A percentile compares a stretch with the other conserved stretches of the same genome.
phyloP scores from a whole-genome alignment of 2,329 filamentous ascomycete genomes.

The Magnaporthiopsis incrustans region DNA sequence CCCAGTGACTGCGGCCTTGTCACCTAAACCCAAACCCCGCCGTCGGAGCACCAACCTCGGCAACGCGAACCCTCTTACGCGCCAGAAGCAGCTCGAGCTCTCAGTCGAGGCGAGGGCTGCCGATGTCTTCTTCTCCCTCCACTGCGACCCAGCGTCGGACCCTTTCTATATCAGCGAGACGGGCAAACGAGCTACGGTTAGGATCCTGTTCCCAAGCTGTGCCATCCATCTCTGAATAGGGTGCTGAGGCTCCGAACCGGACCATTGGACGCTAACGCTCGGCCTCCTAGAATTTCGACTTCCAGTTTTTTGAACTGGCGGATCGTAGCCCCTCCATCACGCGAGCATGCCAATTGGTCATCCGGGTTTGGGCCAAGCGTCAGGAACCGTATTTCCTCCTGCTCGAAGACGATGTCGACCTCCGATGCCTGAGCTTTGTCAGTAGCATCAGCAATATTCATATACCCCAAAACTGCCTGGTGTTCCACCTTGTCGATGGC shows the following conservation, averaged over 20 bases:
- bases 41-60: conserved; percentile 42
- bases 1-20: conserved; percentile 25
- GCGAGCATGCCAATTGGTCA: conserved; percentile 53
- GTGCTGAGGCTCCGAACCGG: neutral
- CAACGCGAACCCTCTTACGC: conserved; percentile 34
- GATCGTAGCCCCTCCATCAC: conserved; percentile 55
- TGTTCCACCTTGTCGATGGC: conserved; percentile 81
- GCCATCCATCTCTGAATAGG: neutral
- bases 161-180: conserved; percentile 90
- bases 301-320: conserved; percentile 73
- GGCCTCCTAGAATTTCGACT: conserved; percentile 67
- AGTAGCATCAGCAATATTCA: conserved; percentile 62
- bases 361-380: conserved; percentile 67
- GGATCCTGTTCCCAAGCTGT: conserved; percentile 7
- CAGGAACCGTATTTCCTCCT: conserved; percentile 52
- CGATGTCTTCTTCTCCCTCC: conserved; percentile 85
- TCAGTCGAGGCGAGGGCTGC: conserved; percentile 64
- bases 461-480: conserved; percentile 71
- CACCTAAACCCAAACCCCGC: conserved; percentile 18
- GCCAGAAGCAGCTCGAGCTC: conserved; percentile 71
- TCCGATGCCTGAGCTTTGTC: conserved; percentile 70
- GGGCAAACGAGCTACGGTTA: conserved; percentile 62
- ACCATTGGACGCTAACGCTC: neutral
- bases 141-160: conserved; percentile 55
- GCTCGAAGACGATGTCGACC: conserved; percentile 62